Evolutionary conservation across 2,329 filamentous ascomycete genomes (phyloP).

Genomic region (Calonectria pseudoreteaudii): DNA sequence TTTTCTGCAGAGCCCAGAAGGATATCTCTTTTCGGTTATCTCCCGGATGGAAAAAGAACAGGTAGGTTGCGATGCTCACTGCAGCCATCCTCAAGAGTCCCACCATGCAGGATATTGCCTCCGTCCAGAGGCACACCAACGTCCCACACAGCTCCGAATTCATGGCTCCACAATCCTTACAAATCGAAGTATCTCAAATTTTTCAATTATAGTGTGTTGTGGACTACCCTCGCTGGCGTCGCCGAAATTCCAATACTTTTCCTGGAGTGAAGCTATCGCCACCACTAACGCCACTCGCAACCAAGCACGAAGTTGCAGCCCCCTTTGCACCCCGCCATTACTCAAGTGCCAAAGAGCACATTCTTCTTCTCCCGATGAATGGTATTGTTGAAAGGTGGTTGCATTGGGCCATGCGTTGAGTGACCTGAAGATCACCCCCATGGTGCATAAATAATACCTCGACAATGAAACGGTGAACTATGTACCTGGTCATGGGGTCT

Average conservation of each 20-base stretch:
- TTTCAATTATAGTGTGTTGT: not conserved
- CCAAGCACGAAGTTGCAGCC: not conserved
- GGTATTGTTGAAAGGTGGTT: not conserved
- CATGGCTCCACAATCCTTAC: not conserved
- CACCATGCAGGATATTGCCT: not conserved
- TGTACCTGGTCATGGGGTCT: not conserved
- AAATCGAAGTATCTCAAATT: not conserved
- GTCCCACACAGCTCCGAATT: not conserved
- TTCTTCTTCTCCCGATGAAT: not conserved
- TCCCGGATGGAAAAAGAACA: not conserved
- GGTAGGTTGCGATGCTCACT: not conserved
- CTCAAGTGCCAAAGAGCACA: not conserved
- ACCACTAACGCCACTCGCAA: not conserved
- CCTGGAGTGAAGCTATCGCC: slow-evolving; percentile 5
- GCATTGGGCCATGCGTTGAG: not conserved
- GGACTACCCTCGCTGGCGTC: not conserved
- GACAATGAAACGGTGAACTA: not conserved
- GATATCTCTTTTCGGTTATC: not conserved
- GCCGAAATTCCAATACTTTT: not conserved
- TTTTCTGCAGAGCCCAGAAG: not conserved
- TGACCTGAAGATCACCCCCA: not conserved
- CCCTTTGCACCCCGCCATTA: not conserved
- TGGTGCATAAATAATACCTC: not conserved
- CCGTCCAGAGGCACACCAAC: not conserved
- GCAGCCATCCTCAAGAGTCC: not conserved